A percentile compares a stretch with the other conserved stretches of the same genome.
Conservation (phyloP, 306 rosid species). For the Prunus kanzakura region DNA sequence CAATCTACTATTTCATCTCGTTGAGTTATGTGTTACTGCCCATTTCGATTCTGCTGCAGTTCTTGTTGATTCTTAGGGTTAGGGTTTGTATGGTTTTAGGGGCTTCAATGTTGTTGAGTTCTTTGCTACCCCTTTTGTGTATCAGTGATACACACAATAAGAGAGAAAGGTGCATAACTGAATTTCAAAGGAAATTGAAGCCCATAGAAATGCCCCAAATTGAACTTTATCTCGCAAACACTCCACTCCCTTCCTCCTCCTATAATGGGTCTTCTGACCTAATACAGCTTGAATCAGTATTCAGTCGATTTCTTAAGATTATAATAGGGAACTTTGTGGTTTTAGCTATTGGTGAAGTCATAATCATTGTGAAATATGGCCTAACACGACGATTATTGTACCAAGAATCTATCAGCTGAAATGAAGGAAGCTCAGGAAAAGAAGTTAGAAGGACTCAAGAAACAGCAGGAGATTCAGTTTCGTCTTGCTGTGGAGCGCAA, state of each 20-base stretch:
- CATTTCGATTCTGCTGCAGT: neutral
- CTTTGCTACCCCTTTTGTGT: neutral
- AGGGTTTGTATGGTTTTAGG: neutral
- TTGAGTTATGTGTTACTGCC: neutral
- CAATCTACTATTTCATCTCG: neutral
- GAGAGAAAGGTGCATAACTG: neutral
- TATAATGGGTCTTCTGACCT: neutral
- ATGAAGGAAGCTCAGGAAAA: slow-evolving; percentile 71
- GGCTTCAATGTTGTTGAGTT: neutral
- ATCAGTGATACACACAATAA: neutral
- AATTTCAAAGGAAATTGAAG: neutral
- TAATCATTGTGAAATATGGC: neutral
- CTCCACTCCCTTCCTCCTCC: neutral
- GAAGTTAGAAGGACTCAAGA: slow-evolving; percentile 74
- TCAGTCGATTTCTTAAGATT: neutral
- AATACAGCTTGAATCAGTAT: neutral
- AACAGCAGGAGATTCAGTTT: slow-evolving; percentile 88
- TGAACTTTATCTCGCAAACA: neutral
- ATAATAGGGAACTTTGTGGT: neutral
- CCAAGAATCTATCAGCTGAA: slow-evolving; percentile 65
- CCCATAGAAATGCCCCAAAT: neutral
- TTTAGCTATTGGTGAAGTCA: neutral
- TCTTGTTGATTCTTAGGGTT: slow-evolving; percentile 10
- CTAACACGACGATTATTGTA: slow-evolving; percentile 2
- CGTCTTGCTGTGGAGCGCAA: slow-evolving; percentile 85